Base-by-base conservation (phyloP, 2,329 filamentous ascomycete genomes). In the Stagonosporopsis cucurbitacearum region DNA sequence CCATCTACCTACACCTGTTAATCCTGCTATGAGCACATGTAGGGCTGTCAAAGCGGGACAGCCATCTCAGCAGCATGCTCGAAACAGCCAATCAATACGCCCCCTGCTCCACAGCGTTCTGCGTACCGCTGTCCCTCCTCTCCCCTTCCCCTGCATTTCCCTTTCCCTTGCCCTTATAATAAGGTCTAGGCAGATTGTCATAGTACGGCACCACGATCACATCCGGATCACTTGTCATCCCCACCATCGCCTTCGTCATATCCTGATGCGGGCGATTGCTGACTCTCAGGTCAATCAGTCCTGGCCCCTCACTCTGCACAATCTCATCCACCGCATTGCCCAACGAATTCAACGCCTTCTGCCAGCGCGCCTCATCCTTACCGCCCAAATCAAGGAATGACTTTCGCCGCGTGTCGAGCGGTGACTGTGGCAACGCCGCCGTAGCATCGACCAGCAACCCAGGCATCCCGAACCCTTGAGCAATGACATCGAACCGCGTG, bases 161-260 rank as follows among this genome's bases (percentile, higher is more conserved):
- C 35, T 37, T 44, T 0, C 30, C 41, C 35, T 41, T 50, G 1
- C 44, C 37, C 46, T 62, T 70, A 42, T 68, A 70, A 45, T 64
- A 67, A 20, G 72, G 68, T 44, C 76, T 63, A 0, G 78, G 78
- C 22, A 81, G 65, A 59, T 81, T 81, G 50, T 81, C 78, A 62
- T 81, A 80, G 58, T 81, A 81, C 3, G 79, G 79, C 49, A 81
- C 78, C 23, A 81, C 78, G 55, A 81, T 78, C 30, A 76, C 72
- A 58, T 79, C 68, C 41, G 70, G 69, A 64, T 79, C 76, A 12
- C 75, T 69, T 4, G 76, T 78, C 57, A 70, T 66, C 2, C 76
- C 75, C n/a, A 80, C 76, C 79, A 81, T 81, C 0, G 65, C 64
- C 56, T 68, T 67, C 7, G 75, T 77, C 26, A 58, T 65, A 15